A percentile compares a stretch with the other conserved stretches of the same genome.
phyloP scores from a whole-genome alignment of 2,329 filamentous ascomycete genomes.

The Geosmithia flava region DNA sequence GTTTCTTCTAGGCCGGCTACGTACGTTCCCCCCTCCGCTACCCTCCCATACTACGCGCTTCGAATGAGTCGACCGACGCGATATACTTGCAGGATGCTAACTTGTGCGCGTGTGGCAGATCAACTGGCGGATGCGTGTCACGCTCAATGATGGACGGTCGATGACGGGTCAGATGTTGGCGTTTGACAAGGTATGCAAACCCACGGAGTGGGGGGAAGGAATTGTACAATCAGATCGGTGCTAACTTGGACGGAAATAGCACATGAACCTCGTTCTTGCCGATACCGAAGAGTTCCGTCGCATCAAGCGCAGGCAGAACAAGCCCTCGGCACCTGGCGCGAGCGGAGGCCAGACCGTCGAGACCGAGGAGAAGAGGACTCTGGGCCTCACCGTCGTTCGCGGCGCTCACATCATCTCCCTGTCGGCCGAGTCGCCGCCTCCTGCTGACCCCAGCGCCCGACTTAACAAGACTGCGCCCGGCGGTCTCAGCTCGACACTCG shows the following conservation, averaged over 20 bases:
- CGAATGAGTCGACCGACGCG: slow-evolving; percentile 1
- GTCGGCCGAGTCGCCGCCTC: slow-evolving; percentile 90
- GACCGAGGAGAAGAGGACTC: slow-evolving; percentile 92
- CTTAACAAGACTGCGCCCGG: slow-evolving; percentile 66
- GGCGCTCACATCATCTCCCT: slow-evolving; percentile 91
- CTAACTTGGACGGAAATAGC: slow-evolving; percentile 35
- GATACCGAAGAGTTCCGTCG: slow-evolving; percentile 97
- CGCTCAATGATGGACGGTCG: slow-evolving; percentile 85
- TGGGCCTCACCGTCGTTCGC: slow-evolving; percentile 87
- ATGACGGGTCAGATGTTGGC: slow-evolving; percentile 98
- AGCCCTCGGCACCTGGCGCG: slow-evolving; percentile 52
- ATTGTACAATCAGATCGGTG: too few species aligned
- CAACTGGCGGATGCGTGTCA: slow-evolving; percentile 98
- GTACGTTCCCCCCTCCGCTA: slow-evolving; percentile 33
- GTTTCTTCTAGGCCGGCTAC: slow-evolving; percentile 50
- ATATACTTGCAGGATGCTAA: not conserved
- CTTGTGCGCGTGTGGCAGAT: slow-evolving; percentile 44
- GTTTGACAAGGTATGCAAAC: slow-evolving; percentile 74
- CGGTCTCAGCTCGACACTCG: slow-evolving; percentile 57
- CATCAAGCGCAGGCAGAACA: slow-evolving; percentile 73
- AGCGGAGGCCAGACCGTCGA: slow-evolving; percentile 60
- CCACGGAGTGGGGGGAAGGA: not conserved
- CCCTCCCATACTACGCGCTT: not conserved
- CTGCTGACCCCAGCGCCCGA: slow-evolving; percentile 82
- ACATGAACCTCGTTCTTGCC: slow-evolving; percentile 98